These are phyloP conservation scores for Xylaria sp. DNA, from an alignment of 2,329 filamentous ascomycete species.

Conservation along the genomic window DNA sequence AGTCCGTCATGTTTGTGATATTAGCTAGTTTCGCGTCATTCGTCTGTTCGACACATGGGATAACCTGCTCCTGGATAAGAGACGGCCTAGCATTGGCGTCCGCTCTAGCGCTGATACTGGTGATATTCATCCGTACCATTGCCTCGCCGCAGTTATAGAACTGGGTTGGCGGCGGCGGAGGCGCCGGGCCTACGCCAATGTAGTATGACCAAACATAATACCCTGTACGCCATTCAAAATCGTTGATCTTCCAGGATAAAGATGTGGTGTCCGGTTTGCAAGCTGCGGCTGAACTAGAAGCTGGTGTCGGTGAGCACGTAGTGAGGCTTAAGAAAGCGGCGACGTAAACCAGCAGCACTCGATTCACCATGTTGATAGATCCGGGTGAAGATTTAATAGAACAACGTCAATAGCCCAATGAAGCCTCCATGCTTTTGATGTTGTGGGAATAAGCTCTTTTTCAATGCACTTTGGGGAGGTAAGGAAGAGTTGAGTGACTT, in stretches of 20 bases:
- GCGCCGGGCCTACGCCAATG: constrained; percentile 16
- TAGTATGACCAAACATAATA: constrained; percentile 22
- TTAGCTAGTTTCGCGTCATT: constrained; percentile 30
- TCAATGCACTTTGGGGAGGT: not conserved
- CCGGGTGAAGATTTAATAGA: not conserved
- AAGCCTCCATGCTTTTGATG: not conserved
- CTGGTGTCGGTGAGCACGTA: not conserved
- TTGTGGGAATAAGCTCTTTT: not conserved
- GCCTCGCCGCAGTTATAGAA: constrained; percentile 26
- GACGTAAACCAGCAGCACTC: constrained; percentile 1
- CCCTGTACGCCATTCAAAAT: constrained; percentile 32
- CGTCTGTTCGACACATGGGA: constrained; percentile 29
- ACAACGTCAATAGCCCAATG: not conserved
- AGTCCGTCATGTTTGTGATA: constrained; percentile 29
- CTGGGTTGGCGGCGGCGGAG: constrained; percentile 29
- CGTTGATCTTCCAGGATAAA: constrained; percentile 19
- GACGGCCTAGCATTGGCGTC: not conserved
- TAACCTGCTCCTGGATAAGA: not conserved
- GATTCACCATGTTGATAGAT: constrained; percentile 4
- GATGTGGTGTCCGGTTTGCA: not conserved
- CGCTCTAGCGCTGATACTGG: not conserved
- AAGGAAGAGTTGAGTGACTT: not conserved
- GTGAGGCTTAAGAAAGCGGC: not conserved
- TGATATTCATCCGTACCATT: constrained; percentile 32
- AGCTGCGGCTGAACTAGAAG: not conserved